Conservation (phyloP, 768 basidiomycete species). For the Lactarius sp. region DNA sequence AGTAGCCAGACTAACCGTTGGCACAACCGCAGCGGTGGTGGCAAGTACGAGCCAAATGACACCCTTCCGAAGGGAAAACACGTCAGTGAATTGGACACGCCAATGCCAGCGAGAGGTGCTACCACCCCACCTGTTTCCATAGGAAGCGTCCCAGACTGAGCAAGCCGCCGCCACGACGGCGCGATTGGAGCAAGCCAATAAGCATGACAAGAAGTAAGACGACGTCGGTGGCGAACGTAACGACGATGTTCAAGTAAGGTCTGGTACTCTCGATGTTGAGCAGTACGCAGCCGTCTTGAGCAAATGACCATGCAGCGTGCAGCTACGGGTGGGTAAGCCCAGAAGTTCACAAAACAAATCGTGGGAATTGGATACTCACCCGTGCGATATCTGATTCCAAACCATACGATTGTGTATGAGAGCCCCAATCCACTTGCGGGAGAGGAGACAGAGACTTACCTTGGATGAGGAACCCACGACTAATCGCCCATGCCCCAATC, state of each 20-base stretch:
- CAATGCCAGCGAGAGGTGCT: background rate
- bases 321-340: background rate
- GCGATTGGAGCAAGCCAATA: constrained; percentile 3
- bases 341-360: background rate
- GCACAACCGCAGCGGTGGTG: background rate
- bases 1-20: background rate
- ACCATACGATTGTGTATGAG: background rate
- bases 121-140: constrained; percentile 2
- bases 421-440: background rate
- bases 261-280: background rate
- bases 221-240: constrained; percentile 6
- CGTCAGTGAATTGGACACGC: background rate
- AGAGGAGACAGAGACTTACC: background rate
- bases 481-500: background rate
- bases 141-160: background rate
- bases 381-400: background rate
- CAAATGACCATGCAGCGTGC: background rate
- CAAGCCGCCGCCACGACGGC: background rate
- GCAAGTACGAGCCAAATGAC: background rate
- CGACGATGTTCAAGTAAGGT: background rate
- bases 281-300: background rate
- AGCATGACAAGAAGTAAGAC: constrained; percentile 7
- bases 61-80: background rate
- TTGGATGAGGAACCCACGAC: background rate
- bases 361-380: background rate